Percentiles rank a stretch among this genome's conserved stretches.
phyloP scores from a whole-genome alignment of 176 grass and related monocot genomes.

The Hordeum marinum region DNA sequence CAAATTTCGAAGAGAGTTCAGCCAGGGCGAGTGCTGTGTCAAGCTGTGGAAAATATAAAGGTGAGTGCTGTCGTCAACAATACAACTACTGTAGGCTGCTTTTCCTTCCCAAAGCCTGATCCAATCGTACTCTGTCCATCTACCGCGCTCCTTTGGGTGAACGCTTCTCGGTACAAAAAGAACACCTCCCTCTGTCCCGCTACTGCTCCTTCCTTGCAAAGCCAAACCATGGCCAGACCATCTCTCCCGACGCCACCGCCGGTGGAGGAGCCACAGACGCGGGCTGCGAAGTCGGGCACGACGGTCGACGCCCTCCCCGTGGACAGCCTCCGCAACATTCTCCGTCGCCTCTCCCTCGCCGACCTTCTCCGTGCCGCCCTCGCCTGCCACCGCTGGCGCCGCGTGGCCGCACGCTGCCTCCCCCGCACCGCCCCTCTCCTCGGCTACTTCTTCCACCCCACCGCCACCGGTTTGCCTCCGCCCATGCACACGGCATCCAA shows the following conservation, averaged over 20 bases:
- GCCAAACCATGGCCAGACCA: neutral
- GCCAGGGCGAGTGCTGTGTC: neutral
- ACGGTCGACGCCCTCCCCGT: neutral
- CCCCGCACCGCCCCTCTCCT: neutral
- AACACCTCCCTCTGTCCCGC: no score
- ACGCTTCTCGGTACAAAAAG: no score
- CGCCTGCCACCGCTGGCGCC: constrained; percentile 5
- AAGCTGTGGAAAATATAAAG: no score
- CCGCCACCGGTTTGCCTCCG: neutral
- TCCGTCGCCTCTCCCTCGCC: neutral
- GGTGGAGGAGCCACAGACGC: neutral
- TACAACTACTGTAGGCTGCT: no score
- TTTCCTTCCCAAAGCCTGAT: neutral
- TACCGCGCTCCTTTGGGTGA: neutral
- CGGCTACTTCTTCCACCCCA: neutral
- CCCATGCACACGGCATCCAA: neutral
- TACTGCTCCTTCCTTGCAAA: no score
- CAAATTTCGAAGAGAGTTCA: neutral
- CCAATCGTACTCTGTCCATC: neutral
- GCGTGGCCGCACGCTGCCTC: neutral
- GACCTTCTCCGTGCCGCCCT: constrained; percentile 4
- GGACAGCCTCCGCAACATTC: neutral
- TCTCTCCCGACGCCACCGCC: neutral
- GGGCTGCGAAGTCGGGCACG: neutral
- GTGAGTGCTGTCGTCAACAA: neutral